phyloP scores from a whole-genome alignment of 108 stramenopile genomes.

The Conticribra guillardii region DNA sequence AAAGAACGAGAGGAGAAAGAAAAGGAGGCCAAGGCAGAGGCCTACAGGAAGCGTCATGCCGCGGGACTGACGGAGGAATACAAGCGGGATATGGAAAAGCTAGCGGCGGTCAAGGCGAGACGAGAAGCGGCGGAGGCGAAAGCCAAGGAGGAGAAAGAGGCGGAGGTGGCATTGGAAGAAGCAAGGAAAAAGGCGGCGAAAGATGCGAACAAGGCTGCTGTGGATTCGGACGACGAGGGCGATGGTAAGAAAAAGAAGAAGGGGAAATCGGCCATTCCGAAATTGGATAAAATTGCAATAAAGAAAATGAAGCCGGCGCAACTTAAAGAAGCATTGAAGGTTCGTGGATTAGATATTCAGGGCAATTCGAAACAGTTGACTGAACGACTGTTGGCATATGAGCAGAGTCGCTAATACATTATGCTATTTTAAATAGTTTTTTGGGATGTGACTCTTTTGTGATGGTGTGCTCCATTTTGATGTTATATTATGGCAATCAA shows the following conservation, averaged over 20 bases:
- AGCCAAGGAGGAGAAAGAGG: constrained; percentile 63
- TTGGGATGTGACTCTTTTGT: too few relatives aligned
- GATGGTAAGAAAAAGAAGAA: constrained; percentile 64
- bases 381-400: constrained; percentile 72
- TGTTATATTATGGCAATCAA: too few relatives aligned
- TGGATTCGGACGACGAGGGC: constrained; percentile 38
- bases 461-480: too few relatives aligned
- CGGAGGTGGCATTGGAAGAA: constrained; percentile 54
- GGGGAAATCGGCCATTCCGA: constrained; percentile 58
- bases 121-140: constrained; percentile 69
- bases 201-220: constrained; percentile 35
- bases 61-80: constrained; percentile 83
- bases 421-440: background rate
- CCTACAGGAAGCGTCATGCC: constrained; percentile 61
- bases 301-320: constrained; percentile 93
- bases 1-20: constrained; percentile 63
- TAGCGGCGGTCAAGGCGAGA: constrained; percentile 79
- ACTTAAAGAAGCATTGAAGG: constrained; percentile 89
- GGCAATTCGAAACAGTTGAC: constrained; percentile 83
- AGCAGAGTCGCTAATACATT: constrained; percentile 64
- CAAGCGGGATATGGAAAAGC: constrained; percentile 84
- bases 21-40: constrained; percentile 56
- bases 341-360: constrained; percentile 80
- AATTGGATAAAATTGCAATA: constrained; percentile 84
- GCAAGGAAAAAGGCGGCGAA: constrained; percentile 55